Base-by-base conservation (phyloP, 2,329 filamentous ascomycete genomes). In the Penicillium brevicompactum region DNA sequence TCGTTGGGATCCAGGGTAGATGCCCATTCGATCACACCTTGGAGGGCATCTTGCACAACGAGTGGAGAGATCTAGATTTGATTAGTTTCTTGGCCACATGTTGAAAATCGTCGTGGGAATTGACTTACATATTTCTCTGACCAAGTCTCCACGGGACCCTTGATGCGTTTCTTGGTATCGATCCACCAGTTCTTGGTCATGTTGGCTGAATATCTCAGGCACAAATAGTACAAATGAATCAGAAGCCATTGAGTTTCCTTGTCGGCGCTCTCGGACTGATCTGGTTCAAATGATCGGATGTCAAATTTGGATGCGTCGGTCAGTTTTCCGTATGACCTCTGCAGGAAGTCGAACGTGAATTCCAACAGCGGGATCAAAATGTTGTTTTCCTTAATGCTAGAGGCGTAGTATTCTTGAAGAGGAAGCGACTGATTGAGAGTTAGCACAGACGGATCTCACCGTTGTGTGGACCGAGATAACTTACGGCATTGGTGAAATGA, bases 111-210 rank as follows among this genome's bases (percentile, higher is more conserved):
- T 16, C 13, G 7, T n/a, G 5, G 43, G 5, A 42, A 79, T 0
- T 87, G 84, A 4, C 91, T 92, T 70, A 96, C 90, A 71, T 86
- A 89, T 76, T 87, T 92, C 53, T 90, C 84, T 2, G 92, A 96
- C 91, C 93, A 99, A 0, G 80, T 76, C 70, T 94, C 89, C 21
- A 97, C 87, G 0, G 90, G 86, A 30, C 87, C 87, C 14, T 91
- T 96, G 71, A 94, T 88, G 55, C 85, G 81, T 16, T 87, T 92
- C 53, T 87, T 87, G 70, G 91, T 89, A 58, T 89, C 86, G 9
- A 93, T 84, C 77, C 88, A 96, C 91, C 94, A 97, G 1, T 81
- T 76, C 67, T 92, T 92, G 56, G 92, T 91, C 4, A 94, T 80
- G 2, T 87, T 87, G 0, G 92, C 91, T 0, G 90, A 80, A 67